Evolutionary conservation across 768 basidiomycete species (phyloP).

Genomic region (Trametes cingulata): DNA sequence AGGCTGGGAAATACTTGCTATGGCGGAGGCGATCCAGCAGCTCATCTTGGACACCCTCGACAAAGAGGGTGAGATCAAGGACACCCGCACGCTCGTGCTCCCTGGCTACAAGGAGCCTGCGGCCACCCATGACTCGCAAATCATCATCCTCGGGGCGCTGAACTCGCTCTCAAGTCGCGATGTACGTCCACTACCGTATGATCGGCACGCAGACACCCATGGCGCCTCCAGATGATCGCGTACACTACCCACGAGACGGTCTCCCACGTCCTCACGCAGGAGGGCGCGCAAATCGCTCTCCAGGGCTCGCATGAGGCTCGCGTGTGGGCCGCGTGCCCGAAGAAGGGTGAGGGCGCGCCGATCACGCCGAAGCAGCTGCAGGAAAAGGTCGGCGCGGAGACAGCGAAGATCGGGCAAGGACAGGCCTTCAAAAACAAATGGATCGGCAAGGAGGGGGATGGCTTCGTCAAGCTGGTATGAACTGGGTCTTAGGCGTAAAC

Average conservation of each 20-base stretch:
- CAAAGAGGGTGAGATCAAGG: slow-evolving; percentile 52
- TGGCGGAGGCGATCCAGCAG: slow-evolving; percentile 82
- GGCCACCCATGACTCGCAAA: slow-evolving; percentile 74
- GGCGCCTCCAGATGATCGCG: slow-evolving; percentile 66
- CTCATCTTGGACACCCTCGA: slow-evolving; percentile 76
- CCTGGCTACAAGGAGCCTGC: slow-evolving; percentile 63
- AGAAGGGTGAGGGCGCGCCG: slow-evolving; percentile 67
- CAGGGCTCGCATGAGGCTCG: slow-evolving; percentile 94
- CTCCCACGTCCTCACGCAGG: slow-evolving; percentile 73
- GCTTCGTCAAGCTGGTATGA: slow-evolving; percentile 83
- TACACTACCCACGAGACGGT: slow-evolving; percentile 78
- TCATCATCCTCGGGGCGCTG: slow-evolving; percentile 82
- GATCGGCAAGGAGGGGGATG: slow-evolving; percentile 89
- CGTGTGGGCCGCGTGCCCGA: slow-evolving; percentile 84
- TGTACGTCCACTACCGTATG: slow-evolving; percentile 43
- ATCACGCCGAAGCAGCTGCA: slow-evolving; percentile 70
- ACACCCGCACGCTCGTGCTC: slow-evolving; percentile 67
- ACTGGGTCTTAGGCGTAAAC: neutral
- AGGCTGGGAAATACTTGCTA: slow-evolving; percentile 29
- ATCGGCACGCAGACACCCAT: slow-evolving; percentile 1
- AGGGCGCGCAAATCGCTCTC: slow-evolving; percentile 76
- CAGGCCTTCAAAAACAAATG: slow-evolving; percentile 97
- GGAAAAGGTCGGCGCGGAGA: slow-evolving; percentile 78
- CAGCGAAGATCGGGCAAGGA: slow-evolving; percentile 91
- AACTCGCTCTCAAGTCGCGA: slow-evolving; percentile 89